phyloP scores from a whole-genome alignment of 176 grass and related monocot genomes.

The Triticum aestivum region IWGSC_CS_RefSeq_v2.1 NC_057812.1:23458390-23458889 shows the following conservation, averaged over 20 bases:
- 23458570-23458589: slow-evolving; percentile 48
- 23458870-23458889: not conserved
- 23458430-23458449: not conserved
- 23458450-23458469: not conserved
- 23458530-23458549: slow-evolving; percentile 63
- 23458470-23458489: not conserved
- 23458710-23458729: slow-evolving; percentile 77
- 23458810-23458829: not conserved
- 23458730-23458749: slow-evolving; percentile 40
- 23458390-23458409: slow-evolving; percentile 17
- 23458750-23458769: slow-evolving; percentile 48
- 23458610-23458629: not conserved
- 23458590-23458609: slow-evolving; percentile 45
- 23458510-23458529: slow-evolving; percentile 61
- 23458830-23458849: not conserved
- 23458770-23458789: slow-evolving; percentile 59
- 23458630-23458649: not conserved
- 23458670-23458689: slow-evolving; percentile 47
- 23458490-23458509: not conserved
- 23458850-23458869: too few species aligned
- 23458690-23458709: slow-evolving; percentile 76
- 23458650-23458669: slow-evolving; percentile 52
- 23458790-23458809: slow-evolving; percentile 68
- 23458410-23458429: not conserved
- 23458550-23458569: slow-evolving; percentile 44